Evolutionary conservation across 768 basidiomycete species (phyloP).

Genomic region (Tricholoma furcatifolium): DNA sequence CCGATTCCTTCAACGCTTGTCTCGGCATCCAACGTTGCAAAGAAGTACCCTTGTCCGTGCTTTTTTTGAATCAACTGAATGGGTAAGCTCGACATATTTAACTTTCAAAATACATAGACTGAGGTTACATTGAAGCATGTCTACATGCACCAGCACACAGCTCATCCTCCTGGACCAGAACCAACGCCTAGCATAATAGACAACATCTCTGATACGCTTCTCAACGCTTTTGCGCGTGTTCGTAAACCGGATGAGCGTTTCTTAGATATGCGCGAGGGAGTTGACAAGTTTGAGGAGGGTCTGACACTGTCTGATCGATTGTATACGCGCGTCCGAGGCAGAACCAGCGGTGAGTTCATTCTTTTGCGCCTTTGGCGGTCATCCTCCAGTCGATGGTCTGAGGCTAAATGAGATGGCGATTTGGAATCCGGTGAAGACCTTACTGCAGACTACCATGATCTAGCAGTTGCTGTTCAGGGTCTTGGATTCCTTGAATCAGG

Average conservation of each 20-base stretch:
- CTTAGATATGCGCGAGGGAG: slow-evolving; percentile 83
- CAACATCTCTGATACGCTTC: slow-evolving; percentile 91
- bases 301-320: slow-evolving; percentile 76
- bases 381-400: slow-evolving; percentile 50
- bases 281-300: slow-evolving; percentile 98
- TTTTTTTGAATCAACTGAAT: slow-evolving; percentile 98
- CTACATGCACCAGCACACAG: slow-evolving; percentile 94
- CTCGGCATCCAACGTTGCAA: slow-evolving; percentile 93
- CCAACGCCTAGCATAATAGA: slow-evolving; percentile 81
- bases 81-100: slow-evolving; percentile 56
- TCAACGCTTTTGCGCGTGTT: slow-evolving; percentile 94
- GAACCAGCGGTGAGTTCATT: slow-evolving; percentile 79
- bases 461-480: slow-evolving; percentile 94
- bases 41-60: slow-evolving; percentile 88
- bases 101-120: slow-evolving; percentile 5
- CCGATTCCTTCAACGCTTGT: slow-evolving; percentile 85
- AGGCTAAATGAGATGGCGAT: slow-evolving; percentile 84
- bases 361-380: slow-evolving; percentile 19
- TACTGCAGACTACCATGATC: slow-evolving; percentile 94
- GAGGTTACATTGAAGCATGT: slow-evolving; percentile 62
- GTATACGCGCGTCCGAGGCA: slow-evolving; percentile 72
- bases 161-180: slow-evolving; percentile 88
- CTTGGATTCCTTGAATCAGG: slow-evolving; percentile 97
- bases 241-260: slow-evolving; percentile 98
- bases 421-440: slow-evolving; percentile 89